Evolutionary conservation across 495 filamentous ascomycete species (phyloP), one percentile per base, ranked within the genome.

Genomic region (Cairneyella variabilis): DNA sequence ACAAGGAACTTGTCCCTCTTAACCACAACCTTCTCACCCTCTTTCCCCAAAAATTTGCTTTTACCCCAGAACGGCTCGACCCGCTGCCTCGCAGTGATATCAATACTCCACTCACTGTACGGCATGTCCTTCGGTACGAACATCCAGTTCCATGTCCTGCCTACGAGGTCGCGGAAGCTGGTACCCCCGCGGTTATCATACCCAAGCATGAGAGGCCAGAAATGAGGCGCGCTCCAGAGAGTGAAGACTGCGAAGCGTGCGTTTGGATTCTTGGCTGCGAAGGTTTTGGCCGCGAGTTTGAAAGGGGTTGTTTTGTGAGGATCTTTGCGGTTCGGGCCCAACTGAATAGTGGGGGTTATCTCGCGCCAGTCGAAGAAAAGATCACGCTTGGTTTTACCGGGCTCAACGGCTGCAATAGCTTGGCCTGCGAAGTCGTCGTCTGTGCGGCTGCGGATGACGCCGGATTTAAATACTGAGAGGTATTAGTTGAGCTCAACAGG

Each of bases 81-180:
- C 1, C 71, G 64, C 48, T 64, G 27, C 34, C 57, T 39, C 3
- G 68, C 37, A 3, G 57, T 63, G 28, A 71, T 62, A 55, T 77
- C 71, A 49, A 74, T 69, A 30, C 63, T 69, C 65, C 64, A 72
- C 53, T 77, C 75, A 37, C 60, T 66, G 18, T 52, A 55, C 1
- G 69, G 68, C 67, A 77, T 71, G 56, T 78, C 76, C 52, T 77
- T 78, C 3, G 74, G 71, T 2, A 79, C 58, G 59, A 77, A 77
- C 43, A 67, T 70, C 70, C 72, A 78, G 42, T 69, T 64, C 74
- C 71, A 78, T 0, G 60, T 34, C 11, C 76, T 66, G 0, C 63
- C 69, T 2, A 66, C 23, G 41, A 60, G 56, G 55, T 77, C 74
- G 0, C 68, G 36, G 62, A 78, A 76, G 9, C 70, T 51, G 7